A percentile compares a stretch with the other conserved stretches of the same genome.
phyloP scores from a whole-genome alignment of 2,329 filamentous ascomycete species.

The Monosporascus sp. region DNA sequence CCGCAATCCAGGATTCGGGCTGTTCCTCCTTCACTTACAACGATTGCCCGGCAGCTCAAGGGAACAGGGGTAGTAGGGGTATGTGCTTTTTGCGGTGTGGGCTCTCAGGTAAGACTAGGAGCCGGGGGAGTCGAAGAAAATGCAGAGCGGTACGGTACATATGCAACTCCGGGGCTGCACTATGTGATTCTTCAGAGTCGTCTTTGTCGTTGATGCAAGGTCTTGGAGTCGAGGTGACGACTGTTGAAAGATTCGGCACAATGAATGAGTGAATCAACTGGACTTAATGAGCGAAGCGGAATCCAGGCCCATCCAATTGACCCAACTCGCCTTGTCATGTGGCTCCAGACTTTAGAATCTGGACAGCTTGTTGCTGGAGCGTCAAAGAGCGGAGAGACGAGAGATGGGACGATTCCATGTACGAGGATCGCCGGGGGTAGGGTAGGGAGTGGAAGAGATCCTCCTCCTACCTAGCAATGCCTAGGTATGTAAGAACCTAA shows the following conservation, averaged over 20 bases:
- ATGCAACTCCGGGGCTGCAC: neutral
- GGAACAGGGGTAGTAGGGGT: neutral
- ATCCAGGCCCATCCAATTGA: neutral
- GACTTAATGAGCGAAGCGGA: neutral
- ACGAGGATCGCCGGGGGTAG: neutral
- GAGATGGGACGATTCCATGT: neutral
- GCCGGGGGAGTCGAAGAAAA: no score
- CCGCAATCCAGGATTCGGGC: neutral
- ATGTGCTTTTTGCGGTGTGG: neutral
- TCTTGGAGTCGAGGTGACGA: no score
- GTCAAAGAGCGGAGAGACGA: neutral
- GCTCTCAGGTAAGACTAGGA: neutral
- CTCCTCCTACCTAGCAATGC: no score
- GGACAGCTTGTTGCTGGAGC: neutral
- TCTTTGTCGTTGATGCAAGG: constrained; percentile 8
- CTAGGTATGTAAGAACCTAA: no score
- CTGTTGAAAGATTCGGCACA: neutral
- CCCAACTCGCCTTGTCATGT: neutral
- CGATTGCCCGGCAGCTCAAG: neutral
- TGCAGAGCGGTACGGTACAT: neutral
- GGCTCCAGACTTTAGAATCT: neutral
- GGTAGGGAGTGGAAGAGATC: neutral
- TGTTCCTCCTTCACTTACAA: neutral
- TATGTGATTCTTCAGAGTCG: neutral
- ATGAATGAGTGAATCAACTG: neutral